Evolutionary conservation across 2,329 filamentous ascomycete species (phyloP).

Genomic region (Aspergillus sp.): DNA sequence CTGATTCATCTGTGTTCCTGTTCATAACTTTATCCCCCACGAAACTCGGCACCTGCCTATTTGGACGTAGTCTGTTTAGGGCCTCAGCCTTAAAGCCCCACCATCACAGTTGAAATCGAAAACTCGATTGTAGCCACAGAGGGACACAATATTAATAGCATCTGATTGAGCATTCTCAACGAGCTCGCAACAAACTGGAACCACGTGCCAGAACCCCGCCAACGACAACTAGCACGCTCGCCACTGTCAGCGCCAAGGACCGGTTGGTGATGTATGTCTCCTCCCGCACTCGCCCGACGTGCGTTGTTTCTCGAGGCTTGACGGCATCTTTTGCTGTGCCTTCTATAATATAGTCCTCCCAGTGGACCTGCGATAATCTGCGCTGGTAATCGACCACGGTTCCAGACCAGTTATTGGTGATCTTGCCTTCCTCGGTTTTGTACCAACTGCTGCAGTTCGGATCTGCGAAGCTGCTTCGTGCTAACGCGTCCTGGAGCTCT

Average conservation of each 20-base stretch:
- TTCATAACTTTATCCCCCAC: too few species aligned
- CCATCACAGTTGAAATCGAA: neutral
- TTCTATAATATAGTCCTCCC: constrained; percentile 30
- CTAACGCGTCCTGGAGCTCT: constrained; percentile 47
- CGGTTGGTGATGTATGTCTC: constrained; percentile 9
- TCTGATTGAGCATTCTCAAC: neutral
- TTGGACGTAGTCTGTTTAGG: neutral
- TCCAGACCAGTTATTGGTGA: constrained; percentile 59
- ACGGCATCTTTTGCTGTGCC: constrained; percentile 28
- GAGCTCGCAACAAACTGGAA: constrained; percentile 6
- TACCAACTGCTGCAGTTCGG: constrained; percentile 58
- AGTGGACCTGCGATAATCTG: constrained; percentile 29
- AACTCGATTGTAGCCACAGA: too few species aligned
- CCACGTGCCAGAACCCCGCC: constrained; percentile 4
- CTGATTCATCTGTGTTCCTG: neutral
- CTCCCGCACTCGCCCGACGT: constrained; percentile 30
- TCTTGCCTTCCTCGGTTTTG: constrained; percentile 53
- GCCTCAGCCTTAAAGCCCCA: neutral
- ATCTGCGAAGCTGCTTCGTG: constrained; percentile 53
- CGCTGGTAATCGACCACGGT: constrained; percentile 59
- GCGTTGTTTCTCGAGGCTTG: constrained; percentile 22
- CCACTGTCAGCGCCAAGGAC: constrained; percentile 5
- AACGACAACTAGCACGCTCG: constrained; percentile 3
- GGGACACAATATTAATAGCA: too few species aligned
- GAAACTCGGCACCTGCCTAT: neutral